Evolutionary conservation across 2,329 filamentous ascomycete genomes (phyloP).

Genomic region (Aschersonia sp.): DNA sequence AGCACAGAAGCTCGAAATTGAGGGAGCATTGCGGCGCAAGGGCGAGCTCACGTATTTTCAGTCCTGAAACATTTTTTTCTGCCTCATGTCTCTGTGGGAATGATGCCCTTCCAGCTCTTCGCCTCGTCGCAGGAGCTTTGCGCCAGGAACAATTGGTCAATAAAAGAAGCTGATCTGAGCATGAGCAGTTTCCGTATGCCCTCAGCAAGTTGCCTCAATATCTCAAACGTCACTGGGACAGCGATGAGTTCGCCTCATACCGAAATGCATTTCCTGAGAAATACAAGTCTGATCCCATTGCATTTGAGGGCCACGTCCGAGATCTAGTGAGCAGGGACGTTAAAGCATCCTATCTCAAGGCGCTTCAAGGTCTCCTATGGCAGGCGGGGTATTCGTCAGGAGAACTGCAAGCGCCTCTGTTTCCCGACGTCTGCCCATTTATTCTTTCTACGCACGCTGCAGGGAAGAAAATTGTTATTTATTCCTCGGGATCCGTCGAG

Average conservation of each 20-base stretch:
- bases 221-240: slow-evolving; percentile 53
- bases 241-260: slow-evolving; percentile 48
- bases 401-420: slow-evolving; percentile 57
- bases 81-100: no score
- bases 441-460: slow-evolving; percentile 42
- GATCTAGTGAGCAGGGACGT: slow-evolving; percentile 59
- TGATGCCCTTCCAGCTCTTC: no score
- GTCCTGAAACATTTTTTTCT: no score
- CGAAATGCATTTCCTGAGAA: slow-evolving; percentile 56
- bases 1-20: no score
- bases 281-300: slow-evolving; percentile 40
- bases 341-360: slow-evolving; percentile 65
- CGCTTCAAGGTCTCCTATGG: slow-evolving; percentile 70
- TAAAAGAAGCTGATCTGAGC: neutral
- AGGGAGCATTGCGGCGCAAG: no score
- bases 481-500: slow-evolving; percentile 66
- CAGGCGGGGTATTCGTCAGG: slow-evolving; percentile 57
- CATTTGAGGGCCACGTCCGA: slow-evolving; percentile 51
- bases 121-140: no score
- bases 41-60: no score
- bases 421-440: slow-evolving; percentile 55
- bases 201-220: slow-evolving; percentile 49
- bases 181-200: slow-evolving; percentile 59
- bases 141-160: no score
- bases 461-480: slow-evolving; percentile 54